A percentile compares a stretch with the other conserved stretches of the same genome.
phyloP scores from a whole-genome alignment of 2,329 filamentous ascomycete species.

The Paecilomyces variotii region DNA sequence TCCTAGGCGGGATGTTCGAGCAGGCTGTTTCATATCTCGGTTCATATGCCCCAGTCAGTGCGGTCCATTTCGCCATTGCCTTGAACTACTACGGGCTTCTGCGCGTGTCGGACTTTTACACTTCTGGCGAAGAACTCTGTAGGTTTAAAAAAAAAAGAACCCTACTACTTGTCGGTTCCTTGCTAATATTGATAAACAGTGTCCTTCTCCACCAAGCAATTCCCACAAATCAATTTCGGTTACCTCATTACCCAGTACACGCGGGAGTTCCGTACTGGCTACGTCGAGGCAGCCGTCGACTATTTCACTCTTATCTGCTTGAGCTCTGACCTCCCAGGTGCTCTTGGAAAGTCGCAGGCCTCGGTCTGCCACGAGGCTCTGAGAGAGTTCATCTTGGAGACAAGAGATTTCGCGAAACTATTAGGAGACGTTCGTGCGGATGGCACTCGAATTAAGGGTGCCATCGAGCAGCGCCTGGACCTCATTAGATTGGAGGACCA shows the following conservation, averaged over 20 bases:
- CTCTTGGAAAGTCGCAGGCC: slow-evolving; percentile 67
- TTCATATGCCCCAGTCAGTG: slow-evolving; percentile 82
- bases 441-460: slow-evolving; percentile 74
- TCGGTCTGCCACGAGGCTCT: slow-evolving; percentile 85
- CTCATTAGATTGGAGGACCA: slow-evolving; percentile 75
- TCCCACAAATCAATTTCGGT: slow-evolving; percentile 85
- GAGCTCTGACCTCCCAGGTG: slow-evolving; percentile 71
- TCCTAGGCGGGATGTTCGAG: slow-evolving; percentile 88
- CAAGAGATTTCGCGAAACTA: slow-evolving; percentile 86
- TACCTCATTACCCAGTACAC: slow-evolving; percentile 94
- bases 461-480: slow-evolving; percentile 75
- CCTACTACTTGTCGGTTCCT: background rate
- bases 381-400: slow-evolving; percentile 91
- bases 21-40: slow-evolving; percentile 88
- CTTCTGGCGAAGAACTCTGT: slow-evolving; percentile 61
- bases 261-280: slow-evolving; percentile 83
- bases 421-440: slow-evolving; percentile 86
- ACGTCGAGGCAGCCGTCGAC: slow-evolving; percentile 83
- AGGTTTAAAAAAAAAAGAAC: slow-evolving; percentile 20
- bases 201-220: slow-evolving; percentile 44
- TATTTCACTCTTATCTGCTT: slow-evolving; percentile 88
- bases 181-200: slow-evolving; percentile 32
- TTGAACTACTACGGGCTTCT: slow-evolving; percentile 84
- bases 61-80: slow-evolving; percentile 88
- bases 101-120: slow-evolving; percentile 73